Evolutionary conservation across 1,284 basidiomycete species (phyloP).

Genomic region (Ganoderma leucocontextum): DNA sequence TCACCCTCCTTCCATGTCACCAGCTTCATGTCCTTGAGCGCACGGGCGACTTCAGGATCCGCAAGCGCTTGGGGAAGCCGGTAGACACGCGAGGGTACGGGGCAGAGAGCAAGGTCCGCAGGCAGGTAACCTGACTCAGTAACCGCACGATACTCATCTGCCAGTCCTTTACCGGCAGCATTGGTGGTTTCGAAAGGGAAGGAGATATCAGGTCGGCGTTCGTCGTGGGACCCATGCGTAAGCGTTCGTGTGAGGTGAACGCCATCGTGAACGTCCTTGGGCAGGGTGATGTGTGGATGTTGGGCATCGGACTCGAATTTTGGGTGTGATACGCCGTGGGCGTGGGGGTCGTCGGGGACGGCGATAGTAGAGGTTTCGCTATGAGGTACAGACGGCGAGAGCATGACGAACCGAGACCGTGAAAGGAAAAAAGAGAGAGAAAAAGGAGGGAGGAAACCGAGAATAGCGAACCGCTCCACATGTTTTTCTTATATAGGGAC

Average conservation of each 20-base stretch:
- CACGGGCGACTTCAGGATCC: constrained; percentile 45
- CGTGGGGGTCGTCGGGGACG: constrained; percentile 29
- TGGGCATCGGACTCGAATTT: constrained; percentile 10
- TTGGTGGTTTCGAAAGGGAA: constrained; percentile 46
- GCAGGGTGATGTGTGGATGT: constrained; percentile 28
- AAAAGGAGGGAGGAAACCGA: neutral
- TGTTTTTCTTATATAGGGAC: constrained; percentile 8
- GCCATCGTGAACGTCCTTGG: constrained; percentile 22
- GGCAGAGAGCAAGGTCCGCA: constrained; percentile 39
- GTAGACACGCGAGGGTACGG: constrained; percentile 41
- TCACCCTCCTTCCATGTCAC: constrained; percentile 53
- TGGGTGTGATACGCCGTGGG: constrained; percentile 16
- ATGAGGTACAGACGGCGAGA: constrained; percentile 31
- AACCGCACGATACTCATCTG: constrained; percentile 45
- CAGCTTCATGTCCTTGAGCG: constrained; percentile 43
- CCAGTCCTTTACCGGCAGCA: constrained; percentile 39
- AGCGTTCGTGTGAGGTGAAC: constrained; percentile 29
- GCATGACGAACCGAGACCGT: constrained; percentile 30
- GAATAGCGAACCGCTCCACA: neutral
- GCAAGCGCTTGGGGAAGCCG: constrained; percentile 36
- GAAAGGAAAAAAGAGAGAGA: constrained; percentile 17
- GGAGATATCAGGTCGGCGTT: constrained; percentile 40
- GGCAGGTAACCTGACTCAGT: constrained; percentile 40
- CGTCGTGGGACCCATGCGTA: constrained; percentile 37
- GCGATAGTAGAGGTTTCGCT: constrained; percentile 39